Base-by-base conservation (phyloP, 306 rosid species). In the Pterocarpus santalinus region DNA sequence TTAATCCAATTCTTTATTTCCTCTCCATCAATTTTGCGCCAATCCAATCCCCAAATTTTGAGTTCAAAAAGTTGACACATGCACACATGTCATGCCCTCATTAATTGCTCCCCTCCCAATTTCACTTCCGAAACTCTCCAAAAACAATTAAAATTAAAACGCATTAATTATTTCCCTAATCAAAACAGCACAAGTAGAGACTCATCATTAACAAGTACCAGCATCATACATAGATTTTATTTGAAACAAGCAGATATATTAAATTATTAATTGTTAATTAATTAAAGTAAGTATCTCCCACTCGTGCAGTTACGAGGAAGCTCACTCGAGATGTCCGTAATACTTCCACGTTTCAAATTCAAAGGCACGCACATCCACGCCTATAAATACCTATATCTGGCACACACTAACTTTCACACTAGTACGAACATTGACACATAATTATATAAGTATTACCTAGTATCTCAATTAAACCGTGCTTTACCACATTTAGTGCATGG, bases 301-400 rank as follows among this genome's bases (percentile, higher is more conserved):
- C 8, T 74, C 10, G 32, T 71, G 92, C 86, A 92, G 52, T 90
- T 82, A 76, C 94, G 69, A 80, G 86, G 97, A 92, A 92, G 85
- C 51, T 87, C 82, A 56, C 85, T 61, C 13, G 51, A 41, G 8
- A 35, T 22, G 72, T 38, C 43, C 46, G 39, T 17, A 62, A 47
- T 35, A 8, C 28, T 15, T 56, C 85, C 86, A 79, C 80, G 84
- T 72, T 65, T 67, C 78, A 58, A 30, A 33, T 72, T 57, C 5
- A 75, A 56, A 17, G 7, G 4, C 80, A 43, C 64, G 22, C 72
- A 46, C 38, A 47, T 69, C 80, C 67, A 80, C 82, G 1, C 78
- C 92, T 91, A 90, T 91, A 91, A 86, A 91, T 90, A 90, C 83
- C 72, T 46, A 49, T 12, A 2, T 22, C 63, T 61, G 66, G 52